Evolutionary conservation across 441 rosid genomes (phyloP), one percentile per base, ranked within the genome.

Genomic region (Geranium incanum): DNA sequence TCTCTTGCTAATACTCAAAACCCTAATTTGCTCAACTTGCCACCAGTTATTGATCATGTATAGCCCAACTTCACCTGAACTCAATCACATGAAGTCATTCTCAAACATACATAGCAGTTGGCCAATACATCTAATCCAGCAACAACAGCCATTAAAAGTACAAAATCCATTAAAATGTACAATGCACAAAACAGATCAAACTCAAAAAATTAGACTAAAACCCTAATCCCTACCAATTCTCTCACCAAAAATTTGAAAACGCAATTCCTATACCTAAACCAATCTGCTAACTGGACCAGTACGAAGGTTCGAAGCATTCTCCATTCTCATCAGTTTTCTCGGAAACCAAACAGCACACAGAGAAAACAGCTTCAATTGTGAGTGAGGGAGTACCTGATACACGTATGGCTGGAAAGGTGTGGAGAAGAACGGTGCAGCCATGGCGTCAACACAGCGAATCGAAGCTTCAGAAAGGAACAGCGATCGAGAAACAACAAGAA

Each of bases 391-490:
- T 71, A 91, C 98, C 97, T 91, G 98, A 69, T 93, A 91, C 66
- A 93, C 96, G 64, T 89, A 91, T 12, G 97, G 98, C 82, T 93
- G 98, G 82, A 93, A 88, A 64, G 98, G 98, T 65, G 96, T 93
- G 0, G 97, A 85, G 84, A 91, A 93, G 79, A 91, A 93, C 38
- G 98, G 98, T 38, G 98, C 98, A 28, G 98, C 98, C 98, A 93
- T 93, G 72, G 80, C 55, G 81, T 18, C 59, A 70, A 72, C 65
- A 21, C 80, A 16, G 69, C 72, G 28, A 59, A 73, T 71, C 77
- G 55, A 39, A 15, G 71, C 70, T 6, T 70, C 64, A 0, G 64
- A 57, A 59, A 59, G 64, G 64, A 59, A 6, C 64, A 59, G 12
- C 64, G 33, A 59, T 59, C 64, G 16, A 38, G 28, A 19, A 16